Percentiles rank a stretch among this genome's conserved stretches.
Conservation (phyloP, 345 rosid species). For the Populus nigra region DNA sequence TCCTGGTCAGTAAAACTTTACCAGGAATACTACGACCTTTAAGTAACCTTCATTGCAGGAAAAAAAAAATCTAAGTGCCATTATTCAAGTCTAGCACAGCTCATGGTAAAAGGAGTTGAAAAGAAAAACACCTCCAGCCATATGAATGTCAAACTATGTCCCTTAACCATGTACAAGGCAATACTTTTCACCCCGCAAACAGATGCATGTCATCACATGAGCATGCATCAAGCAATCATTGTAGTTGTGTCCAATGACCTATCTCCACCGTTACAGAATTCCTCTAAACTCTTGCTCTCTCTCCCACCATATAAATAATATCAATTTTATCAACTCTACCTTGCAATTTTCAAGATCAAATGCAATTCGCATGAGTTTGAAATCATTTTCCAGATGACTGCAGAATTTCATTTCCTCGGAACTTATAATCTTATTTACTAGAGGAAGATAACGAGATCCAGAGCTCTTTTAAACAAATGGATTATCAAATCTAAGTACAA, state of each 20-base stretch:
- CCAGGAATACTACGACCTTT: constrained; percentile 93
- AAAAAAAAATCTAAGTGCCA: background rate
- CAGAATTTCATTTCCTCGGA: background rate
- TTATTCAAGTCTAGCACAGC: background rate
- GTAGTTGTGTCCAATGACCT: background rate
- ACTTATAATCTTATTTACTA: background rate
- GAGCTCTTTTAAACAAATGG: background rate
- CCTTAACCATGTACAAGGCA: background rate
- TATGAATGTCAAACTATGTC: background rate
- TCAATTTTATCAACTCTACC: background rate
- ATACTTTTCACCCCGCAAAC: background rate
- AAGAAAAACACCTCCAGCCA: background rate
- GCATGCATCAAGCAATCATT: background rate
- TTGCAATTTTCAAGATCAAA: background rate
- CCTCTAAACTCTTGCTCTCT: background rate
- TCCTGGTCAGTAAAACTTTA: constrained; percentile 76
- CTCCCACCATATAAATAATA: background rate
- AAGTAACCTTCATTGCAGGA: constrained; percentile 53
- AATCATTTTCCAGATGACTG: background rate
- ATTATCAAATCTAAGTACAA: background rate
- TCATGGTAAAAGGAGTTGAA: background rate
- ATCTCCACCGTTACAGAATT: background rate
- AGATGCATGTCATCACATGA: background rate
- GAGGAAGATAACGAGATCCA: background rate
- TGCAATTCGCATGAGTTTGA: background rate